Conservation (phyloP, 352 stramenopile species). For the Phytopythium vexans region DNA sequence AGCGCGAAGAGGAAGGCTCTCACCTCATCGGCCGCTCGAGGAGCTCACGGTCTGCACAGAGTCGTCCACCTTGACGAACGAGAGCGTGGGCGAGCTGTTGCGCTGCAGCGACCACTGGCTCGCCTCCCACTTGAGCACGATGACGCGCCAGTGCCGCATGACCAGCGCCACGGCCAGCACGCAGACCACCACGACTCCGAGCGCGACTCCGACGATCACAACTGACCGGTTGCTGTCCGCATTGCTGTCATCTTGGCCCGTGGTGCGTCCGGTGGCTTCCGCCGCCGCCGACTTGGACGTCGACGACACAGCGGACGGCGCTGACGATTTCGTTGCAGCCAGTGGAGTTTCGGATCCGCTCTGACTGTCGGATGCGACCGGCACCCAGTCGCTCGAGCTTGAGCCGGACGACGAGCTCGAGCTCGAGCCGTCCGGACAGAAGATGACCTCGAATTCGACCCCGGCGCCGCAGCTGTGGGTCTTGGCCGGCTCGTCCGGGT, state of each 20-base stretch:
- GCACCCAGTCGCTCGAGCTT: slow-evolving; percentile 1
- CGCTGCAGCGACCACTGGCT: slow-evolving; percentile 2
- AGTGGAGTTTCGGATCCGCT: slow-evolving; percentile 1
- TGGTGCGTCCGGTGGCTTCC: slow-evolving; percentile 3
- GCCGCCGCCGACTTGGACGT: slow-evolving; percentile 10
- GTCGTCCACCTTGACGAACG: slow-evolving; percentile 6
- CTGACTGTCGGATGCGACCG: not conserved
- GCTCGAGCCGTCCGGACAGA: slow-evolving; percentile 27
- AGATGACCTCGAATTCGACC: slow-evolving; percentile 39
- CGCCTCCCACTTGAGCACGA: slow-evolving; percentile 5
- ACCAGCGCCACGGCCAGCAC: not conserved
- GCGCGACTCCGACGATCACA: not conserved
- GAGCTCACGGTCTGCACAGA: not conserved
- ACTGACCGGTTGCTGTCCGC: slow-evolving; percentile 1
- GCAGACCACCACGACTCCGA: not conserved
- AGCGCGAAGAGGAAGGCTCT: too few relatives aligned
- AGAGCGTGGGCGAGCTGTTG: slow-evolving; percentile 5
- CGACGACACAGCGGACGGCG: slow-evolving; percentile 1
- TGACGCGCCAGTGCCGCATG: slow-evolving; percentile 2
- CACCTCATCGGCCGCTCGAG: not conserved
- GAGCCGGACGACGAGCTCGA: not conserved
- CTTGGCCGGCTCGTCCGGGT: slow-evolving; percentile 51
- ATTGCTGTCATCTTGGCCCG: too few relatives aligned
- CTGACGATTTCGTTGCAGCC: not conserved
- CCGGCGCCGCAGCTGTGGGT: slow-evolving; percentile 39